Percentiles rank a stretch among this genome's conserved stretches.
These are phyloP conservation scores for Jasminum sambac DNA, from an alignment of 257 asterid genomes.

Conservation along the genomic window DNA sequence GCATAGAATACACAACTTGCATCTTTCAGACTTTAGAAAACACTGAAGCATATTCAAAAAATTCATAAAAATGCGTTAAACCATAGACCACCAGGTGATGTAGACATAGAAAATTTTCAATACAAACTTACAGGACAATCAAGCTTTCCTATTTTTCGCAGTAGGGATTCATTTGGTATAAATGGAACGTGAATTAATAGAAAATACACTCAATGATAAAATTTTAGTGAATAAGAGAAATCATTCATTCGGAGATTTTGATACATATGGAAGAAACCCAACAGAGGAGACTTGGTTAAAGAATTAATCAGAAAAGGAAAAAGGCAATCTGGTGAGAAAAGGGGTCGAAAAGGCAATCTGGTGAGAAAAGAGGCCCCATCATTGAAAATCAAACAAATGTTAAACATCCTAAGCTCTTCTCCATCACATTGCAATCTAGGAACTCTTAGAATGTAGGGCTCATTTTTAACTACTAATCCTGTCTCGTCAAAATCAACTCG, in stretches of 20 bases:
- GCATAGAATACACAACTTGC: too few species aligned
- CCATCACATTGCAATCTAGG: too few species aligned
- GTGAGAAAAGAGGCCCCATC: too few species aligned
- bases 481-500: too few species aligned
- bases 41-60: slow-evolving; percentile 49
- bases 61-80: too few species aligned
- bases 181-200: slow-evolving; percentile 67
- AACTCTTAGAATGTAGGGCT: too few species aligned
- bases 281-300: not conserved
- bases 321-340: not conserved
- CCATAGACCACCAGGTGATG: slow-evolving; percentile 21
- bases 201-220: slow-evolving; percentile 20
- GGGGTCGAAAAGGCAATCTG: not conserved
- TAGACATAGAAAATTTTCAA: slow-evolving; percentile 19
- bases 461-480: too few species aligned
- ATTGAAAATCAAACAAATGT: too few species aligned
- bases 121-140: slow-evolving; percentile 89
- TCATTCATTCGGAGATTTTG: not conserved
- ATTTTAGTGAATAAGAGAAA: slow-evolving; percentile 4
- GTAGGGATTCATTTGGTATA: slow-evolving; percentile 64
- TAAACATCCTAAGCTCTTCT: too few species aligned
- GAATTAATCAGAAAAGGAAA: slow-evolving; percentile 12
- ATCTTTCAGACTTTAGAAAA: too few species aligned
- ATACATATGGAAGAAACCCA: not conserved
- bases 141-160: slow-evolving; percentile 83